Evolutionary conservation across 1,284 basidiomycete genomes (phyloP).

Genomic region (Puccinia novopanici): DNA sequence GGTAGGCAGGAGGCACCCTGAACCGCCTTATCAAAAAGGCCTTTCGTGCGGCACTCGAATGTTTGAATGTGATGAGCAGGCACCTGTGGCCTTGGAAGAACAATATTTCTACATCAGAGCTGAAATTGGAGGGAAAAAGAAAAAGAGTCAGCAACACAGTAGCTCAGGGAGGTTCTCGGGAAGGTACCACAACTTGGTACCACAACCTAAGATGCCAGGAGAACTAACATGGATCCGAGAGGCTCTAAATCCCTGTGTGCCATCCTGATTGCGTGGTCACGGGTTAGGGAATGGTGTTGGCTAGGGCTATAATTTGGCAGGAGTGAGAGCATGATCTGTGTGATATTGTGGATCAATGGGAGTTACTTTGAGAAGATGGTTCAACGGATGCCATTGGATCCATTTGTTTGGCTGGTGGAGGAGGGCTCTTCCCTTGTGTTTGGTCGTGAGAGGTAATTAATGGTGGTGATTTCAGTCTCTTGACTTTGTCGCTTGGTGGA

Average conservation of each 20-base stretch:
- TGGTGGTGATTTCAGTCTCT: not conserved
- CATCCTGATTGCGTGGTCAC: not conserved
- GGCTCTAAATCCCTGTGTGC: not conserved
- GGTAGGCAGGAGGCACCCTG: not conserved
- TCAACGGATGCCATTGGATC: not conserved
- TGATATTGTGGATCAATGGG: not conserved
- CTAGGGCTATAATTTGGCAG: slow-evolving; percentile 1
- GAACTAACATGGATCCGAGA: not conserved
- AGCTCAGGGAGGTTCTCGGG: not conserved
- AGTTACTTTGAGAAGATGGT: not conserved
- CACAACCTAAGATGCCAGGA: not conserved
- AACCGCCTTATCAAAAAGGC: not conserved
- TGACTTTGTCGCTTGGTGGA: not conserved
- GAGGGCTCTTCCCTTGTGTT: too few species aligned
- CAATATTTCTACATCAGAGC: not conserved
- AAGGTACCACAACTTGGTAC: too few species aligned
- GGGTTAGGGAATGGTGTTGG: too few species aligned
- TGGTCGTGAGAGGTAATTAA: not conserved
- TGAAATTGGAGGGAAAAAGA: not conserved
- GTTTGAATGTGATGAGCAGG: slow-evolving; percentile 2
- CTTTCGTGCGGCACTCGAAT: not conserved
- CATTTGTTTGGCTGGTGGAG: not conserved
- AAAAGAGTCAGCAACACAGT: too few species aligned
- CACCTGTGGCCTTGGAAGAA: not conserved
- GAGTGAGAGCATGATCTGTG: not conserved